These are phyloP conservation scores for Emmonsiellopsis sp. DNA, from an alignment of 2,329 filamentous ascomycete species.

Conservation along the genomic window DNA sequence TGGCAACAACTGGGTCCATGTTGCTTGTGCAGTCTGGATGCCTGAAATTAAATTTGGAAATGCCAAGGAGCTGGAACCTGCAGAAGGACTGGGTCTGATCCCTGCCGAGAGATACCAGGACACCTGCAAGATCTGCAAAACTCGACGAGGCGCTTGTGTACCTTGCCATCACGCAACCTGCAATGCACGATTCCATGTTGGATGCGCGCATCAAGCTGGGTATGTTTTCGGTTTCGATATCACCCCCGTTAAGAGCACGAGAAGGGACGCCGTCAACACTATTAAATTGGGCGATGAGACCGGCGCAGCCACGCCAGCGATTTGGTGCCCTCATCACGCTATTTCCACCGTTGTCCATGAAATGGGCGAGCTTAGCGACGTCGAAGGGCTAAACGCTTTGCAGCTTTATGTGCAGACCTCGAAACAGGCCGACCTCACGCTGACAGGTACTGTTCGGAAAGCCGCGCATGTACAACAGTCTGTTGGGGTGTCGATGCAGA, in stretches of 20 bases:
- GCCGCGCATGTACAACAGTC: conserved; percentile 57
- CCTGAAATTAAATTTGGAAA: conserved; percentile 89
- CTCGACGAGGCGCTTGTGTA: conserved; percentile 66
- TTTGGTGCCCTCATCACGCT: conserved; percentile 90
- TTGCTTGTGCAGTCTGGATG: conserved; percentile 84
- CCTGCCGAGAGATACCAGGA: conserved; percentile 64
- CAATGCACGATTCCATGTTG: conserved; percentile 63
- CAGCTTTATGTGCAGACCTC: conserved; percentile 82
- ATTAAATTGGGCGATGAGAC: conserved; percentile 73
- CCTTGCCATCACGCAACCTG: conserved; percentile 56
- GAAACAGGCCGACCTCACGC: conserved; percentile 84
- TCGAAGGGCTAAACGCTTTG: conserved; percentile 65
- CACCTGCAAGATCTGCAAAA: conserved; percentile 75
- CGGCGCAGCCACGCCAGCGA: conserved; percentile 71
- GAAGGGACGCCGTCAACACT: conserved; percentile 69
- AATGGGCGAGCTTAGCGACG: conserved; percentile 67
- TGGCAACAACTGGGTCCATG: conserved; percentile 97
- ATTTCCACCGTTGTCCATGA: conserved; percentile 65
- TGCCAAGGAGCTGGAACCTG: conserved; percentile 70
- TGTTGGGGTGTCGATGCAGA: conserved; percentile 24
- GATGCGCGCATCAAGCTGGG: conserved; percentile 76
- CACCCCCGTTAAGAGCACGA: conserved; percentile 77
- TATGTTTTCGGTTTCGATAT: conserved; percentile 87
- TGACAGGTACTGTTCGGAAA: conserved; percentile 89
- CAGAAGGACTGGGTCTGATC: conserved; percentile 83